Conservation (phyloP, 495 filamentous ascomycete species). For the Annulohypoxylon stygium region DNA sequence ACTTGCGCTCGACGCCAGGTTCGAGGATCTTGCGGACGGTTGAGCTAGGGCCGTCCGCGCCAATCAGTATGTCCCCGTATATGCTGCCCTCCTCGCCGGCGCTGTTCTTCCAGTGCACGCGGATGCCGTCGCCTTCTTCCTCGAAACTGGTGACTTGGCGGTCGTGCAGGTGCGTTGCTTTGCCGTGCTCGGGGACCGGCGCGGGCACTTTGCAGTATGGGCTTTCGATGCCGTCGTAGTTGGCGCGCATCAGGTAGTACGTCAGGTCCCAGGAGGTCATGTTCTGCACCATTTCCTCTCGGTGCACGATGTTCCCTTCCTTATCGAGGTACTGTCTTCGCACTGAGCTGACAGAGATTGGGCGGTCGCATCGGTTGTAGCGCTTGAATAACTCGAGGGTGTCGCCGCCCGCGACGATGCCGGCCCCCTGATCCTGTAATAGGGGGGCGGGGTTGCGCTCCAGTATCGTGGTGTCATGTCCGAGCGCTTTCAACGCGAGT, state of each 20-base stretch:
- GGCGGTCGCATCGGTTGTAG: slow-evolving; percentile 55
- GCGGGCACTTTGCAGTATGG: slow-evolving; percentile 59
- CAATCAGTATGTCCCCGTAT: slow-evolving; percentile 64
- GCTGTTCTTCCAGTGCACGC: slow-evolving; percentile 55
- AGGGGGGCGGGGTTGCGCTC: slow-evolving; percentile 62
- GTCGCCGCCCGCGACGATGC: slow-evolving; percentile 63
- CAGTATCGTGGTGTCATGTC: slow-evolving; percentile 65
- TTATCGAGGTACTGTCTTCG: slow-evolving; percentile 61
- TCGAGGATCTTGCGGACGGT: slow-evolving; percentile 62
- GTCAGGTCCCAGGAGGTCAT: slow-evolving; percentile 69
- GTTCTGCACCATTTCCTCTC: slow-evolving; percentile 57
- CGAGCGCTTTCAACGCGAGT: slow-evolving; percentile 64
- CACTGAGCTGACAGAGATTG: slow-evolving; percentile 53
- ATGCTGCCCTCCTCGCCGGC: slow-evolving; percentile 54
- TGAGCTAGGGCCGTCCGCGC: slow-evolving; percentile 69
- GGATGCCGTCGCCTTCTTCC: slow-evolving; percentile 55
- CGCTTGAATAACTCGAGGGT: slow-evolving; percentile 52
- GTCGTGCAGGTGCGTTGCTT: slow-evolving; percentile 62
- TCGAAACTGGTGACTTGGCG: slow-evolving; percentile 60
- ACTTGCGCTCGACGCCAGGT: slow-evolving; percentile 62
- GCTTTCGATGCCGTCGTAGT: slow-evolving; percentile 66
- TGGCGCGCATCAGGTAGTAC: slow-evolving; percentile 67
- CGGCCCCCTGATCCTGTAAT: slow-evolving; percentile 69
- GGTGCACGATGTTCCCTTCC: slow-evolving; percentile 58
- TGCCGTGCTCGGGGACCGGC: slow-evolving; percentile 52